Evolutionary conservation across 495 filamentous ascomycete genomes (phyloP).

Genomic region (Thozetella sp.): DNA sequence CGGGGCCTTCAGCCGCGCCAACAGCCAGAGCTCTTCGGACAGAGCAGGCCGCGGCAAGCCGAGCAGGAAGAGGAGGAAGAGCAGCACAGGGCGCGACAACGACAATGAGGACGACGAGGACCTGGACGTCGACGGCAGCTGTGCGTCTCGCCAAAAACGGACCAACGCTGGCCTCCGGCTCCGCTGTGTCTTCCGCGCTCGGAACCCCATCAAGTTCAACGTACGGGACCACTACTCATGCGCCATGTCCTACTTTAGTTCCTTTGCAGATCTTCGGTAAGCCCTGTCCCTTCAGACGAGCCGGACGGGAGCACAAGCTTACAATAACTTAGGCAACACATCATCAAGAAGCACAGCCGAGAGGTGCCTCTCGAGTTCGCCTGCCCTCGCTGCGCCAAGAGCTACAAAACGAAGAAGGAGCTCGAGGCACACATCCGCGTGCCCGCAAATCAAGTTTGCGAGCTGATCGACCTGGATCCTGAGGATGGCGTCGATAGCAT

Average conservation of each 20-base stretch:
- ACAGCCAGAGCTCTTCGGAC: not conserved
- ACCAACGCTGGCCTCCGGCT: not conserved
- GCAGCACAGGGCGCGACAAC: not conserved
- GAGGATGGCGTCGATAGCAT: not conserved
- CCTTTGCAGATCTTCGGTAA: not conserved
- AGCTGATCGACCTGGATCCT: not conserved
- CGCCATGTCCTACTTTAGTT: not conserved
- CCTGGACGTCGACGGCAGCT: not conserved
- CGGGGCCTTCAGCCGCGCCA: not conserved
- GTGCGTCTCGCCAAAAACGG: not conserved
- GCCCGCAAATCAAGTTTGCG: not conserved
- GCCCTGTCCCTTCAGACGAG: not conserved
- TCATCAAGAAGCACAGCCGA: slow-evolving; percentile 1
- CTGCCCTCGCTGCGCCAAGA: not conserved
- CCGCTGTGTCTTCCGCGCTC: not conserved
- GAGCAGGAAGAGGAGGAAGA: not conserved
- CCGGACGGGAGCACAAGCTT: too few relatives aligned
- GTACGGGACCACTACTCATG: not conserved
- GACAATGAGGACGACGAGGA: slow-evolving; percentile 1
- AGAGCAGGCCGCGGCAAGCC: not conserved
- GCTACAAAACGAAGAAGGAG: slow-evolving; percentile 2
- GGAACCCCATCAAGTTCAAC: not conserved
- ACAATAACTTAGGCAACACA: not conserved
- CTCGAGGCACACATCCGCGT: not conserved
- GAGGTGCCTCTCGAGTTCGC: not conserved